Evolutionary conservation across 148 eudicot genomes (phyloP).

Genomic region (Euryodendron excelsum): DNA sequence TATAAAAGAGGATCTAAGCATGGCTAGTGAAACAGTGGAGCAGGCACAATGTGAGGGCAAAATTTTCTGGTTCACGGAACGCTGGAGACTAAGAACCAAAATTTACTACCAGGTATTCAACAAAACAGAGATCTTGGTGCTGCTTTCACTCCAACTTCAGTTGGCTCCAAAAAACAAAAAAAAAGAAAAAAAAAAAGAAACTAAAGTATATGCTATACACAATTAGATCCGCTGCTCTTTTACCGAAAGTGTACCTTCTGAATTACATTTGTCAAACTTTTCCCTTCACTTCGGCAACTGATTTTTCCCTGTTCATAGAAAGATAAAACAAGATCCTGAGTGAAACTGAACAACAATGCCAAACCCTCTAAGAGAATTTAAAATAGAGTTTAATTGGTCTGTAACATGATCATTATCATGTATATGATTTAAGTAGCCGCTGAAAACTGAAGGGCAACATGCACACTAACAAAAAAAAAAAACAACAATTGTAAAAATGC

Average conservation of each 20-base stretch:
- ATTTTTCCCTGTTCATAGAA: conserved; percentile 23
- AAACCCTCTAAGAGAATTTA: neutral
- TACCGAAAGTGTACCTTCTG: conserved; percentile 29
- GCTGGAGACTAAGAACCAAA: neutral
- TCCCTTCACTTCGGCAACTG: conserved; percentile 18
- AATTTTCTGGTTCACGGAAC: neutral
- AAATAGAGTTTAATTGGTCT: neutral
- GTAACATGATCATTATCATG: neutral
- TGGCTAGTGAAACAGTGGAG: neutral
- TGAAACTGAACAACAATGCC: neutral
- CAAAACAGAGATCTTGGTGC: neutral
- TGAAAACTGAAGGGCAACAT: neutral
- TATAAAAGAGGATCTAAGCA: neutral
- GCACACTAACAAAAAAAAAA: neutral
- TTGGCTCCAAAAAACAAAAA: too few species aligned
- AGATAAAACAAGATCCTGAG: neutral
- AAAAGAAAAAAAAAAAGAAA: neutral
- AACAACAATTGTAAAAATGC: neutral
- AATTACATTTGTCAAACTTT: conserved; percentile 1
- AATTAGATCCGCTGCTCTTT: neutral
- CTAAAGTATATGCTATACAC: conserved; percentile 7
- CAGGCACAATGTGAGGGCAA: neutral
- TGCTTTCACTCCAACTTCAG: neutral
- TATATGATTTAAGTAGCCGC: neutral
- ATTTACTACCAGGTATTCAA: neutral